Base-by-base conservation (phyloP, 169 alveolate species). In the Cryptosporidium baileyi region DNA sequence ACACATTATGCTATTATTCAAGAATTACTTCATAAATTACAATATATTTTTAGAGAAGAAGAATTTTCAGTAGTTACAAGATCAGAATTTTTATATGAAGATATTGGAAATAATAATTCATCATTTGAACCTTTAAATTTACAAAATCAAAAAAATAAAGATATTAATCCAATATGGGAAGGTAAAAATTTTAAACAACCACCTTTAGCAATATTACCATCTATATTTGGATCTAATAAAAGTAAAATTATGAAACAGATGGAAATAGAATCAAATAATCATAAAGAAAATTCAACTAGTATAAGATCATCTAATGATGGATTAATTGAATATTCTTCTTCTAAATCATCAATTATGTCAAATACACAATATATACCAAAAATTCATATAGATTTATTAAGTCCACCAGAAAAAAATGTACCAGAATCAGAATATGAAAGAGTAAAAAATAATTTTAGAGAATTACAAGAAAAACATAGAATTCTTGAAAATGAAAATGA, bases 371-470 rank as follows among this genome's bases (percentile, higher is more conserved):
- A 74, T 26, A 74, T 57, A 15, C 85, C 85, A 54, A 74, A 59
- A 24, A 74, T 74, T 32, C 85, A 74, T 17, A 60, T 74, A 13
- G 85, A 74, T 74, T 38, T 74, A 15, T 59, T 74, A 7, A 74
- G 85, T 32, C 85, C 85, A 3, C 85, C 85, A 38, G 85, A 74
- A 54, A 74, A 59, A 26, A 74, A 74, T 54, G 85, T 74, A 9
- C 85, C 85, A 3, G 85, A 74, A 38, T 74, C 85, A 9, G 85
- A 74, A 30, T 74, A 74, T 41, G 67, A 51, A 51, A 74, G 85
- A 38, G 36, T 74, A 8, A 74, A 74, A 57, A 74, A 30, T 38
- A 32, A 30, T 19, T 54, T 24, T 15, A 26, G 85, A 34, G 85
- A 74, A 57, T 38, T 74, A 30, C 57, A 74, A 43, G 85, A 74